These are phyloP conservation scores for Coniferiporia sulphurascens DNA, from an alignment of 1,284 basidiomycete species.

Conservation along the genomic window DNA sequence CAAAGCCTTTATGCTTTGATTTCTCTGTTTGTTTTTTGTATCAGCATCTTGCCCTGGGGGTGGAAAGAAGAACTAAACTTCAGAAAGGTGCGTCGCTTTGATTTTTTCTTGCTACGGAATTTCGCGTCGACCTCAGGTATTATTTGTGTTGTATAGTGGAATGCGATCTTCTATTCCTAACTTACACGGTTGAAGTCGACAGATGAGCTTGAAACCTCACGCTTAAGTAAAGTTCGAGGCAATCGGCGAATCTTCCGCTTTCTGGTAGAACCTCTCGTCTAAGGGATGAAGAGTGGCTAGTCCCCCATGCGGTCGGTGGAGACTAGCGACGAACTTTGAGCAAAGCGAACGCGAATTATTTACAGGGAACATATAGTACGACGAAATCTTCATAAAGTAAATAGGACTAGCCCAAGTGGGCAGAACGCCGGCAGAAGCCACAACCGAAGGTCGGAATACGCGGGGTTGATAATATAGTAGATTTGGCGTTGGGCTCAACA, in stretches of 20 bases:
- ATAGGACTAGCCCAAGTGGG: neutral
- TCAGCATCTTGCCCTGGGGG: too few relatives aligned
- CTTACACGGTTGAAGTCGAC: neutral
- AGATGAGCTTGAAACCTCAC: neutral
- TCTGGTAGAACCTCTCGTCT: neutral
- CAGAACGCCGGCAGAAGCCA: neutral
- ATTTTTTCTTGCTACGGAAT: too few relatives aligned
- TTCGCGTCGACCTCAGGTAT: too few relatives aligned
- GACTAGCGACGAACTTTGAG: neutral
- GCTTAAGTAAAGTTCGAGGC: neutral
- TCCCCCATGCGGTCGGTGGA: neutral
- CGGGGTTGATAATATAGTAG: too few relatives aligned
- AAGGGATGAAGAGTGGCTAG: neutral
- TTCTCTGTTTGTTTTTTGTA: too few relatives aligned
- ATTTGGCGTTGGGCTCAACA: too few relatives aligned
- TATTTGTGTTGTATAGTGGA: too few relatives aligned
- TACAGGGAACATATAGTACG: neutral
- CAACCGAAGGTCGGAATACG: too few relatives aligned
- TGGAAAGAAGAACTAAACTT: too few relatives aligned
- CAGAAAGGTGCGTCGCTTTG: too few relatives aligned
- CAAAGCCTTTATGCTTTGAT: too few relatives aligned
- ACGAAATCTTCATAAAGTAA: neutral
- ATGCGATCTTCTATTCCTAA: neutral
- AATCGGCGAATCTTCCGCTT: neutral
- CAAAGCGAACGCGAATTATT: neutral